phyloP scores from a whole-genome alignment of 345 rosid genomes.

The Pugionium cornutum region DNA sequence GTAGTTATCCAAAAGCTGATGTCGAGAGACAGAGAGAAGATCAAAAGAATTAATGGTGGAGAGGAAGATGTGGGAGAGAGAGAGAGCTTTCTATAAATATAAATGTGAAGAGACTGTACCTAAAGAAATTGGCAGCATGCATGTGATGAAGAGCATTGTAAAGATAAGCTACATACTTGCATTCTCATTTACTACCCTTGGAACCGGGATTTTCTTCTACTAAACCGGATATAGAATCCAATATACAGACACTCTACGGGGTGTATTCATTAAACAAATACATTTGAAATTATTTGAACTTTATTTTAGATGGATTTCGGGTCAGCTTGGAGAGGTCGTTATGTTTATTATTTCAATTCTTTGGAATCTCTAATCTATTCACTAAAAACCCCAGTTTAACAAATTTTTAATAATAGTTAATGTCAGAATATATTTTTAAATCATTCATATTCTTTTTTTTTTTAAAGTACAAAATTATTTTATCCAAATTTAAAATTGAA shows the following conservation, averaged over 20 bases:
- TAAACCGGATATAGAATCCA: neutral
- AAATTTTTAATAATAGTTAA: too few relatives aligned
- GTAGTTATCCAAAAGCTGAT: constrained; percentile 46
- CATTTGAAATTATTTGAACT: too few relatives aligned
- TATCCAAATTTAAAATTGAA: too few relatives aligned
- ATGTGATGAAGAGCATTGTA: constrained; percentile 41
- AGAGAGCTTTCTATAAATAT: constrained; percentile 27
- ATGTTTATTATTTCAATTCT: too few relatives aligned
- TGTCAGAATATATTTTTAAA: too few relatives aligned
- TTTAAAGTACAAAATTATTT: too few relatives aligned
- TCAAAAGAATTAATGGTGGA: constrained; percentile 41
- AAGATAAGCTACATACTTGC: constrained; percentile 37
- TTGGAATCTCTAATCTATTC: too few relatives aligned
- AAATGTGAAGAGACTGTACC: constrained; percentile 33
- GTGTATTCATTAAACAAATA: too few relatives aligned
- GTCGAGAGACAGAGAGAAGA: constrained; percentile 39
- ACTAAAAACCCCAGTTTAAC: too few relatives aligned
- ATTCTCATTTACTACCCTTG: constrained; percentile 35
- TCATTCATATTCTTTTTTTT: too few relatives aligned
- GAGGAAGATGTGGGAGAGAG: constrained; percentile 34
- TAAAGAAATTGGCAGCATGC: constrained; percentile 40
- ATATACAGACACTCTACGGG: neutral
- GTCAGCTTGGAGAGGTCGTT: too few relatives aligned
- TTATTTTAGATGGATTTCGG: too few relatives aligned
- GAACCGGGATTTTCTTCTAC: constrained; percentile 23